Percentiles rank a stretch among this genome's conserved stretches.
phyloP scores from a whole-genome alignment of 75 land plant species.

The Cunninghamia lanceolata region DNA sequence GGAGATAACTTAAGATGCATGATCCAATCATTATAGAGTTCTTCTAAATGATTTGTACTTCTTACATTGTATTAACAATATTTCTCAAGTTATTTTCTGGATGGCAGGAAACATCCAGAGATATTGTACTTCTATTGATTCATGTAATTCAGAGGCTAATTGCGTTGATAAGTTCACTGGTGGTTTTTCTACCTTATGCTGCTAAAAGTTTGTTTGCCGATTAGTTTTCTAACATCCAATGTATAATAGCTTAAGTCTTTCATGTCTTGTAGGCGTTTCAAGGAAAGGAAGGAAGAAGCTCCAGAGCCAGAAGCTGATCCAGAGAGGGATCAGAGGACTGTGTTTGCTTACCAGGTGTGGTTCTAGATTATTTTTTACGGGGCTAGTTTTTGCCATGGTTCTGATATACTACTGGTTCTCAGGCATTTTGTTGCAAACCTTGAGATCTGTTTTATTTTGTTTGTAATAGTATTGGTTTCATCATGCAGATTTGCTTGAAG shows the following conservation, averaged over 20 bases:
- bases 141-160: slow-evolving; percentile 8
- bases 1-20: neutral
- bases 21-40: neutral
- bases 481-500: slow-evolving; percentile 80
- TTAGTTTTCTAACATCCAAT: neutral
- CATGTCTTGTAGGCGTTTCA: slow-evolving; percentile 52
- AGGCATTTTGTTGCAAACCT: neutral
- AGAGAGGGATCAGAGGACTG: slow-evolving; percentile 97
- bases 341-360: slow-evolving; percentile 95
- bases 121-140: neutral
- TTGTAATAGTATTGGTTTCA: slow-evolving; percentile 2
- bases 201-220: neutral
- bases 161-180: slow-evolving; percentile 7
- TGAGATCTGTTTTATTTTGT: neutral
- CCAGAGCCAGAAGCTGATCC: slow-evolving; percentile 98
- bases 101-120: slow-evolving; percentile 10
- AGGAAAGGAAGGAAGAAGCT: slow-evolving; percentile 77
- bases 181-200: neutral
- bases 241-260: neutral
- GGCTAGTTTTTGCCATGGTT: neutral
- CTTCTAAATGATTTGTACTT: neutral
- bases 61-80: neutral
- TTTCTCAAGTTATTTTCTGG: slow-evolving; percentile 7
- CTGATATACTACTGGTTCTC: neutral
- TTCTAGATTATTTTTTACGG: neutral